Conservation (phyloP, 192 early-diverging fungal genomes). For the Coemansia umbellata region DNA sequence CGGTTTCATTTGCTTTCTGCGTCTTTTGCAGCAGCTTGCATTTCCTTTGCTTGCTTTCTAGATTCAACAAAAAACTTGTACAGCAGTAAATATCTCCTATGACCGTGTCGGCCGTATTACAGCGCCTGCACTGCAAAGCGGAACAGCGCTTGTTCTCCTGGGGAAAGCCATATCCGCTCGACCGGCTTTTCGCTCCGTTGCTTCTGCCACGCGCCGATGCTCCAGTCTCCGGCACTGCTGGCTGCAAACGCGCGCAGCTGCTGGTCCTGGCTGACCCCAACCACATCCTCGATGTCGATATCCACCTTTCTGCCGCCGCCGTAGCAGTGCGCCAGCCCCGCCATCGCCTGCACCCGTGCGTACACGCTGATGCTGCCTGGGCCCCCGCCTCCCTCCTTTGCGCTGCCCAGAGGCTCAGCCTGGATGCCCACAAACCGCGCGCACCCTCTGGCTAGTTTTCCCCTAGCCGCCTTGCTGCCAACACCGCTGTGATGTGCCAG, state of each 20-base stretch:
- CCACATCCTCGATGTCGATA: not conserved
- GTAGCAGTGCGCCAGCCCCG: not conserved
- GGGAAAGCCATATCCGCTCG: constrained; percentile 1
- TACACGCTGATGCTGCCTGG: not conserved
- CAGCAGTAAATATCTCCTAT: too few species aligned
- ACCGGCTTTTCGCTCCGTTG: not conserved
- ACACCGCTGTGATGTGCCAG: not conserved
- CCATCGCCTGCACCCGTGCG: constrained; percentile 12
- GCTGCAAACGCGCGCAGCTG: not conserved
- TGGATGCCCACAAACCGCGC: constrained; percentile 29
- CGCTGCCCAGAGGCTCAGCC: not conserved
- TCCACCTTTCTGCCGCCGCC: not conserved
- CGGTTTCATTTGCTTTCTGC: too few species aligned
- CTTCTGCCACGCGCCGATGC: constrained; percentile 11
- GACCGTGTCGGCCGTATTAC: too few species aligned
- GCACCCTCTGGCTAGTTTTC: not conserved
- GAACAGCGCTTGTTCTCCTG: constrained; percentile 23
- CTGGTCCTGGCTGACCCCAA: not conserved
- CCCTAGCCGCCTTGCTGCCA: not conserved
- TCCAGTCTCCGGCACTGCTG: constrained; percentile 31
- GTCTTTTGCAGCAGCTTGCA: too few species aligned
- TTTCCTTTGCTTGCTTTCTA: too few species aligned
- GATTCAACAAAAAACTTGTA: too few species aligned
- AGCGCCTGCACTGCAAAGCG: constrained; percentile 7
- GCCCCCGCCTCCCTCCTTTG: not conserved